Evolutionary conservation across 805 yeast species (phyloP), one percentile per base, ranked within the genome.

Genomic region (Wickerhamomyces queroliae): DNA sequence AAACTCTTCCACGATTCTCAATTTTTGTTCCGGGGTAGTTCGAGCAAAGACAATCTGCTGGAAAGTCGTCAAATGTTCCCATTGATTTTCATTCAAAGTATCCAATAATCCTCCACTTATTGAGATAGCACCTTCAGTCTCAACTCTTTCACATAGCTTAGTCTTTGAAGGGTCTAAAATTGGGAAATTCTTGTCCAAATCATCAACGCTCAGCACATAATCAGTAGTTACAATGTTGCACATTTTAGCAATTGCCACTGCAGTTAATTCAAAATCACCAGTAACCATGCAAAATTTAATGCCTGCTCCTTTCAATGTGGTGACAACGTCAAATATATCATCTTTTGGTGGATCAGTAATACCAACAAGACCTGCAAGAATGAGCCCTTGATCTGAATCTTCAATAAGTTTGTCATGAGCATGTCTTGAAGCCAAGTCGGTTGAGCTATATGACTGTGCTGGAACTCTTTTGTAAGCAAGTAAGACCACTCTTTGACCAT

Each of bases 221-320:
- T 55, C 53, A 19, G 35, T 35, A 19, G 40, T 27, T 3, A 65
- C 44, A 22, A 67, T 66, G 13, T 69, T 70, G 52, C 66, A 57
- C 40, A 67, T 66, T 27, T 63, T 62, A 4, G 76, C 76, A 45
- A 74, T 74, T 3, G 76, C 65, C 26, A 68, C 59, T 1, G 74
- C 80, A 22, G 79, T 74, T 12, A 69, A 54, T 47, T 70, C 74
- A 44, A 66, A 72, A 52, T 75, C 81, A 42, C 80, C 80, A n/a
- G 74, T 69, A 18, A 68, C 64, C 72, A 69, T 68, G 7, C 61
- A 59, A 13, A 63, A 53, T 35, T 59, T 66, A 39, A 69, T 61
- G 12, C 73, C 71, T 8, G 74, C 73, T 17, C 42, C 50, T 39
- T 62, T 59, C 26, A 68, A 55, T 7, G 50, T 55, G 7, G 40